These are phyloP conservation scores for Trichosanthes cucumerina DNA, from an alignment of 306 rosid genomes.

Conservation along the genomic window DNA sequence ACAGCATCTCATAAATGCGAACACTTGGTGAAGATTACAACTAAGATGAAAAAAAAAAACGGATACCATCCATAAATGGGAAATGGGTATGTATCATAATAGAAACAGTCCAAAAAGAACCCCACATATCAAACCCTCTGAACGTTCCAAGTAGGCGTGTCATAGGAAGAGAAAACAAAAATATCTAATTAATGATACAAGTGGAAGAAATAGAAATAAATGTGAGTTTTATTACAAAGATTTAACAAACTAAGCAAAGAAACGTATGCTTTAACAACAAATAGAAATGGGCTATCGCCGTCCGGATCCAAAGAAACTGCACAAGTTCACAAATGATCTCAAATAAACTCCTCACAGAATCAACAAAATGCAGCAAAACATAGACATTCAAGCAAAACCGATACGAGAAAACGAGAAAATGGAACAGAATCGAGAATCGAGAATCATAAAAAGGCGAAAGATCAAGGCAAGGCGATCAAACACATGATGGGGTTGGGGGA, in stretches of 20 bases:
- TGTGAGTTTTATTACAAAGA: not conserved
- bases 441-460: not conserved
- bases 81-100: not conserved
- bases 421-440: not conserved
- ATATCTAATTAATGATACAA: not conserved
- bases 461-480: not conserved
- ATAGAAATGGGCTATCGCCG: not conserved
- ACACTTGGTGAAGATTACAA: not conserved
- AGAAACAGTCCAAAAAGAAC: constrained; percentile 3
- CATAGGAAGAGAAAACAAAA: not conserved
- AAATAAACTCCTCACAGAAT: not conserved
- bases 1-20: not conserved
- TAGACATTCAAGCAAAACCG: not conserved
- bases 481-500: not conserved
- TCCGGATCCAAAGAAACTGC: not conserved
- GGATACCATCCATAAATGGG: not conserved
- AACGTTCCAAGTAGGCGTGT: not conserved
- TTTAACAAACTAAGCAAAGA: not conserved
- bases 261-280: not conserved
- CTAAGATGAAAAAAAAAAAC: not conserved
- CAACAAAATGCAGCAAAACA: not conserved
- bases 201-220: not conserved
- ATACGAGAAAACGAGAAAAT: not conserved
- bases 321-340: not conserved
- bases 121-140: constrained; percentile 8